A percentile compares a stretch with the other conserved stretches of the same genome.
Conservation (phyloP, 2,329 filamentous ascomycete genomes). For the Fusarium torulosum region DNA sequence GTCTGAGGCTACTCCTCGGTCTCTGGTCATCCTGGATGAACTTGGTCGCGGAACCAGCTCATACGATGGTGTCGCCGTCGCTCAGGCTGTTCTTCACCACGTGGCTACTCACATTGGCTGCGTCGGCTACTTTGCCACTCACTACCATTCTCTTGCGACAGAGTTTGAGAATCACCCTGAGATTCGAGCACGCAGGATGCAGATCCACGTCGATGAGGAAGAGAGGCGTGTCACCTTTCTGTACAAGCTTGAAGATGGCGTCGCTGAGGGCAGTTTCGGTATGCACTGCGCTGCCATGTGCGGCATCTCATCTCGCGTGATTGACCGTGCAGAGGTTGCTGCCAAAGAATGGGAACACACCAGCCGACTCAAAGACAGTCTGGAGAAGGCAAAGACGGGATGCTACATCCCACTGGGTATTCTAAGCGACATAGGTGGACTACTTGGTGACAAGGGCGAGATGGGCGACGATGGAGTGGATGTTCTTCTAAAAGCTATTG, state of each 20-base stretch:
- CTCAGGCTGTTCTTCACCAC: conserved; percentile 96
- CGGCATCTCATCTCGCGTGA: conserved; percentile 85
- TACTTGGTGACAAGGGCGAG: conserved; percentile 72
- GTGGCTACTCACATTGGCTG: conserved; percentile 93
- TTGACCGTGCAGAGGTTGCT: conserved; percentile 88
- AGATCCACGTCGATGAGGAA: conserved; percentile 89
- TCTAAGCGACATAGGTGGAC: conserved; percentile 86
- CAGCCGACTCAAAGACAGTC: conserved; percentile 85
- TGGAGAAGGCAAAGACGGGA: conserved; percentile 82
- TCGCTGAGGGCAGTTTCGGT: conserved; percentile 96
- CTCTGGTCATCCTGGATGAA: conserved; percentile 96
- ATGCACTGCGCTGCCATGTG: conserved; percentile 99
- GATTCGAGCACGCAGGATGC: conserved; percentile 88
- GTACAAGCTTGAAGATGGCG: conserved; percentile 92
- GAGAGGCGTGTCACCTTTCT: conserved; percentile 93
- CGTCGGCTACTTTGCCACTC: conserved; percentile 95
- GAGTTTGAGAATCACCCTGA: conserved; percentile 94
- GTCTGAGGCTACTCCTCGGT: conserved; percentile 91
- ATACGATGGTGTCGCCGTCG: conserved; percentile 96
- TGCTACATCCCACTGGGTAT: conserved; percentile 87
- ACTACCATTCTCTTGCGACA: conserved; percentile 93
- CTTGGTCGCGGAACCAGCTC: conserved; percentile 94
- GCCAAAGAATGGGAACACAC: conserved; percentile 97
- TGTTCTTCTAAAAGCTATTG: conserved; percentile 71
- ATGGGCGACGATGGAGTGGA: conserved; percentile 66